Evolutionary conservation across 495 filamentous ascomycete genomes (phyloP).

Genomic region (Bacidia rubella): DNA sequence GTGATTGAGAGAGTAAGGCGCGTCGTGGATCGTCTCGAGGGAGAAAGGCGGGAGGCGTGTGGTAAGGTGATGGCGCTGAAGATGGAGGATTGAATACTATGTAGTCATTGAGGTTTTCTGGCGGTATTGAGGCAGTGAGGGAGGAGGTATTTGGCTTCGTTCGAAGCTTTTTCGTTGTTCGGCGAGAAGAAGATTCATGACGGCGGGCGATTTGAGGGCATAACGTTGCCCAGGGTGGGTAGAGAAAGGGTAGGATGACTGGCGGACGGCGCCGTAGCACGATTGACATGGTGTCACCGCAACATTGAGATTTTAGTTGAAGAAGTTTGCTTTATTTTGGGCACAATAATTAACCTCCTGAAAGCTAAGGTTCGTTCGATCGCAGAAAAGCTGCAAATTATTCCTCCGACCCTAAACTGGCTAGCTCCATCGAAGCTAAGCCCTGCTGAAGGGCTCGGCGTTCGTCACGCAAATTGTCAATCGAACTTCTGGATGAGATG

Average conservation of each 20-base stretch:
- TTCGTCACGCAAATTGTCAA: no score
- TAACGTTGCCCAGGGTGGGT: conserved; percentile 30
- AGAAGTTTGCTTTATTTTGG: not conserved
- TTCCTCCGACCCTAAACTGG: no score
- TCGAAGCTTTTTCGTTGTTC: conserved; percentile 57
- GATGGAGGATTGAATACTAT: conserved; percentile 94
- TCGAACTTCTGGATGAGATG: no score
- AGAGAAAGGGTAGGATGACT: conserved; percentile 28
- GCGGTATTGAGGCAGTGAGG: conserved; percentile 37
- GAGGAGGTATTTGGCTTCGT: conserved; percentile 55
- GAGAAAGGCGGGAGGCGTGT: conserved; percentile 85
- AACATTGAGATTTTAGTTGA: not conserved
- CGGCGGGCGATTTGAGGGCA: conserved; percentile 26
- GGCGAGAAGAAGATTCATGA: conserved; percentile 54
- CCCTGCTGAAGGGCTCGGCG: no score
- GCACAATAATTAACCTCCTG: no score
- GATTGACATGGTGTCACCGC: conserved; percentile 8
- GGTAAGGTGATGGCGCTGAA: conserved; percentile 63
- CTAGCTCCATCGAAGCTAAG: no score
- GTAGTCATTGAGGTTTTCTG: conserved; percentile 36
- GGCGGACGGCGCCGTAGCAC: conserved; percentile 2
- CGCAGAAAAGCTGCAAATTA: no score
- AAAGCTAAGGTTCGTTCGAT: no score
- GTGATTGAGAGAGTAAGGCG: conserved; percentile 31
- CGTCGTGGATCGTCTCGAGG: conserved; percentile 64